Conservation (phyloP, 2,329 filamentous ascomycete genomes). For the Penicillium sp. region DNA sequence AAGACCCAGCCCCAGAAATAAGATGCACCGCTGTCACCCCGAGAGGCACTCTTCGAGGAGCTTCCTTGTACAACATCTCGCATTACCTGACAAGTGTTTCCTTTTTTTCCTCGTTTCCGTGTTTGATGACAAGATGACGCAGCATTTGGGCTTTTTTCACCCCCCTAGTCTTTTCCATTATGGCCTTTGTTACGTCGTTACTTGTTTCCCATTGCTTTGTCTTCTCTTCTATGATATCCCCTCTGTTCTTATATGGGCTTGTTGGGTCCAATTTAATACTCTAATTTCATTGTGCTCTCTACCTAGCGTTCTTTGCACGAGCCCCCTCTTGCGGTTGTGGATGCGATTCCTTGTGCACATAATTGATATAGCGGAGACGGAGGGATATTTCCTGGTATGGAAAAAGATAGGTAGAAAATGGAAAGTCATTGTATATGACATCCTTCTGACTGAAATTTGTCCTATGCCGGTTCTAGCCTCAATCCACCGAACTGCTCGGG, state of each 20-base stretch:
- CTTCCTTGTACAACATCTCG: slow-evolving; percentile 40
- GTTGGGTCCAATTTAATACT: slow-evolving; percentile 33
- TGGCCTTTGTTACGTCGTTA: slow-evolving; percentile 22
- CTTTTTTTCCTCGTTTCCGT: slow-evolving; percentile 36
- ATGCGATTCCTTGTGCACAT: slow-evolving; percentile 17
- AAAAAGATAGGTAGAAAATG: neutral
- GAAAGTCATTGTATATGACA: slow-evolving; percentile 15
- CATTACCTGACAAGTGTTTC: slow-evolving; percentile 28
- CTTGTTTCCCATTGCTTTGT: slow-evolving; percentile 22
- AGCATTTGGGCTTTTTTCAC: slow-evolving; percentile 39
- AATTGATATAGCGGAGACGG: slow-evolving; percentile 14
- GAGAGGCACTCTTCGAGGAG: slow-evolving; percentile 19
- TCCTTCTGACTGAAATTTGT: slow-evolving; percentile 8
- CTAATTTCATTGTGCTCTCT: slow-evolving; percentile 29
- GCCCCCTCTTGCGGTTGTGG: slow-evolving; percentile 16
- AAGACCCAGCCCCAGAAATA: slow-evolving; percentile 57
- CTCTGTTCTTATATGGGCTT: slow-evolving; percentile 41
- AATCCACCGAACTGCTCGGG: neutral
- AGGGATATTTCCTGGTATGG: neutral
- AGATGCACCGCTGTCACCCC: slow-evolving; percentile 20
- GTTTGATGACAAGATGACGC: slow-evolving; percentile 46
- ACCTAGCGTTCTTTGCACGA: slow-evolving; percentile 21
- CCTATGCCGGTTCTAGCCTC: neutral
- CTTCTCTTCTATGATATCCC: slow-evolving; percentile 47
- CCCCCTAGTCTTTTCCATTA: slow-evolving; percentile 20